Percentiles rank a stretch among this genome's conserved stretches.
Evolutionary conservation across 352 stramenopile species (phyloP).

Genomic region (Pythium insidiosum): DNA sequence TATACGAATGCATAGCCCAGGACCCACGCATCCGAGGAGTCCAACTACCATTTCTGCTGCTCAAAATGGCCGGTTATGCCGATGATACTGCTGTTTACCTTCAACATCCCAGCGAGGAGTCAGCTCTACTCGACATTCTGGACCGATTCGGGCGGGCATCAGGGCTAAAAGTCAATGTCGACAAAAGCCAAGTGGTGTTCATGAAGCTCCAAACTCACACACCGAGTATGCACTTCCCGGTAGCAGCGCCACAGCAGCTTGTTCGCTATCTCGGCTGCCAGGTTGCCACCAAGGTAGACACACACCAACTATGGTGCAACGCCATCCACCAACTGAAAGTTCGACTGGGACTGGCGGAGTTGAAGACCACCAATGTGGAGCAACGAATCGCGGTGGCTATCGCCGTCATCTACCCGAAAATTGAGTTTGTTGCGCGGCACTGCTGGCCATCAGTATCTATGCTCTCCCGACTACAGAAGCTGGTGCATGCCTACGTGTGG

Average conservation of each 20-base stretch:
- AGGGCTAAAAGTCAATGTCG: not conserved
- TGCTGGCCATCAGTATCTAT: not conserved
- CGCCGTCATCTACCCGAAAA: slow-evolving; percentile 5
- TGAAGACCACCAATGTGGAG: too few relatives aligned
- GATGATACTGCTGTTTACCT: slow-evolving; percentile 5
- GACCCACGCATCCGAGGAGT: not conserved
- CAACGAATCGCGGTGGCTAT: not conserved
- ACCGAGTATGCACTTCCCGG: not conserved
- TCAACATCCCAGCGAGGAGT: not conserved
- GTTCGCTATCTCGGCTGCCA: too few relatives aligned
- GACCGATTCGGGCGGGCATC: slow-evolving; percentile 1
- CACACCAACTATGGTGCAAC: too few relatives aligned
- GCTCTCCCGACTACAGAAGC: not conserved
- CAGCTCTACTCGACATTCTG: not conserved
- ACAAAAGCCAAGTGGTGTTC: not conserved
- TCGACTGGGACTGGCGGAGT: too few relatives aligned
- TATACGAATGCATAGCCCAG: not conserved
- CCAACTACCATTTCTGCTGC: not conserved
- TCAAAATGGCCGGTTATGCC: not conserved
- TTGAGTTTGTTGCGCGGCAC: slow-evolving; percentile 1
- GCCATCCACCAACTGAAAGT: too few relatives aligned
- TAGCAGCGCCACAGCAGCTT: not conserved
- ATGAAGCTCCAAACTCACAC: not conserved
- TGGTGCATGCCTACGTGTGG: slow-evolving; percentile 2
- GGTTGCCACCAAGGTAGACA: too few relatives aligned